Percentiles rank a stretch among this genome's conserved stretches.
Conservation (phyloP, 352 stramenopile species). For the Phytophthora nicotianae region DNA sequence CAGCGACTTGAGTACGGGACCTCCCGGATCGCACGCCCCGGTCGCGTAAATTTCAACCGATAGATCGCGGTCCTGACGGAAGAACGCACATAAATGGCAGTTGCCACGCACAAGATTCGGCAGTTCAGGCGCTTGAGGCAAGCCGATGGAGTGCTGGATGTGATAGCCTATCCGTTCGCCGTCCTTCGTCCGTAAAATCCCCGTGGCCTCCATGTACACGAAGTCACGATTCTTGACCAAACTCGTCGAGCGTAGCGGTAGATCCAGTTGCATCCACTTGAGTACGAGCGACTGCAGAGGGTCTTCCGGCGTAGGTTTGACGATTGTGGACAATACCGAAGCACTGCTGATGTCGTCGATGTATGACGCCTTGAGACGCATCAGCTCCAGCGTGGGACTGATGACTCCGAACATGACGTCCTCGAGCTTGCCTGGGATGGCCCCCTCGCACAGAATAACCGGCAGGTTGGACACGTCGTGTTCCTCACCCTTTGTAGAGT, state of each 20-base stretch:
- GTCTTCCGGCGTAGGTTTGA: constrained; percentile 35
- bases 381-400: constrained; percentile 37
- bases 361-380: constrained; percentile 44
- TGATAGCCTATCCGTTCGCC: constrained; percentile 35
- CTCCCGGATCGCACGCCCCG: constrained; percentile 30
- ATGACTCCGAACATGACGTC: constrained; percentile 51
- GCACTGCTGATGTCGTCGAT: constrained; percentile 38
- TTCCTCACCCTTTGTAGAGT: background rate
- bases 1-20: constrained; percentile 29
- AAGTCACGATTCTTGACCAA: constrained; percentile 53
- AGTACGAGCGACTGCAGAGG: constrained; percentile 39
- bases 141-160: constrained; percentile 32
- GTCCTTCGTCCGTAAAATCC: constrained; percentile 29
- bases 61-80: constrained; percentile 33
- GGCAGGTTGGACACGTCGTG: constrained; percentile 23
- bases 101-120: constrained; percentile 31
- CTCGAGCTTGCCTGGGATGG: constrained; percentile 39
- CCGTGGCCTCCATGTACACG: constrained; percentile 43
- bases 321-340: constrained; percentile 28
- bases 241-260: constrained; percentile 38
- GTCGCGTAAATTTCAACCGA: constrained; percentile 36
- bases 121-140: constrained; percentile 29
- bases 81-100: constrained; percentile 37
- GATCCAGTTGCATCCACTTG: constrained; percentile 44
- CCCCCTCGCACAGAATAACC: constrained; percentile 35